Percentiles rank a stretch among this genome's conserved stretches.
phyloP scores from a whole-genome alignment of 129 eudicot genomes.

The Smallanthus sonchifolius region DNA sequence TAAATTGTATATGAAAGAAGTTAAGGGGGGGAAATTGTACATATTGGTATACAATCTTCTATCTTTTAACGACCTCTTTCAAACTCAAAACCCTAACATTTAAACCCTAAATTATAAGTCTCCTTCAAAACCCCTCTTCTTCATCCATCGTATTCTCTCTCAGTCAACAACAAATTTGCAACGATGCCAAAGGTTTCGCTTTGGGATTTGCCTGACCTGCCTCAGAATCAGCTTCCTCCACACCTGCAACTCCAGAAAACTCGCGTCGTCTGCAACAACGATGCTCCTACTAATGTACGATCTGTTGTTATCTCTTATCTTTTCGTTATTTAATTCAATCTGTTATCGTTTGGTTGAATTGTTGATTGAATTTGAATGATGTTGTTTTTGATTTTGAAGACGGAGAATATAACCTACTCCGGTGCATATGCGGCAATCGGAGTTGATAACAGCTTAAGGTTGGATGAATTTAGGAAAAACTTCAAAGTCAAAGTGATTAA shows the following conservation, averaged over 20 bases:
- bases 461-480: conserved; percentile 55
- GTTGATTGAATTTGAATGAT: conserved; percentile 5
- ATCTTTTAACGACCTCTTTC: background rate
- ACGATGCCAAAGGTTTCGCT: conserved; percentile 51
- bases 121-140: conserved; percentile 1
- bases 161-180: background rate
- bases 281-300: conserved; percentile 78
- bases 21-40: background rate
- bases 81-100: conserved; percentile 18
- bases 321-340: background rate
- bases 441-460: conserved; percentile 67
- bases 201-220: conserved; percentile 77
- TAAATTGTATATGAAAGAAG: background rate
- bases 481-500: conserved; percentile 59
- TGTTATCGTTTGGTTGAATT: background rate
- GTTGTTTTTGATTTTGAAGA: conserved; percentile 41
- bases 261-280: conserved; percentile 65
- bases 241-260: conserved; percentile 76
- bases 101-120: conserved; percentile 17
- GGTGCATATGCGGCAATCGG: conserved; percentile 89
- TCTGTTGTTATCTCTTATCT: background rate
- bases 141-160: background rate
- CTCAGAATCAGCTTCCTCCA: conserved; percentile 58
- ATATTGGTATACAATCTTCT: background rate
- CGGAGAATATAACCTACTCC: conserved; percentile 70